These are phyloP conservation scores for Stagonosporopsis vannaccii DNA, from an alignment of 2,329 filamentous ascomycete species.

Conservation along the genomic window DNA sequence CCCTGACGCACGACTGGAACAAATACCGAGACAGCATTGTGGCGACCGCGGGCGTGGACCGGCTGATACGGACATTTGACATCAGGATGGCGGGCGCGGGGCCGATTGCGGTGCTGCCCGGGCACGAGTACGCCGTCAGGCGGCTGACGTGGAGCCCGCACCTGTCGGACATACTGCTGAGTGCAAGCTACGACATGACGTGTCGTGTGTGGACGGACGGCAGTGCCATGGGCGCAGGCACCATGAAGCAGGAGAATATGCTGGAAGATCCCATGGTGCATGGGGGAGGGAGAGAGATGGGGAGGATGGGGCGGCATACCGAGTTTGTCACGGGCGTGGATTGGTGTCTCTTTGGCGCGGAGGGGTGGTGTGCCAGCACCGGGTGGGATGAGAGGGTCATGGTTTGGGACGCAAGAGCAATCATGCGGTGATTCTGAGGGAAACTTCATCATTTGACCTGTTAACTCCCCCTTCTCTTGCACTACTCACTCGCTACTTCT, in stretches of 20 bases:
- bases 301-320: slow-evolving; percentile 89
- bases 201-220: slow-evolving; percentile 92
- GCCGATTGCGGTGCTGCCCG: slow-evolving; percentile 75
- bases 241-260: slow-evolving; percentile 43
- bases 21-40: slow-evolving; percentile 89
- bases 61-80: slow-evolving; percentile 87
- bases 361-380: slow-evolving; percentile 93
- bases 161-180: slow-evolving; percentile 84
- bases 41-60: slow-evolving; percentile 89
- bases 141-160: slow-evolving; percentile 92
- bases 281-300: slow-evolving; percentile 73
- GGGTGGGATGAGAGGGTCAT: slow-evolving; percentile 93
- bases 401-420: slow-evolving; percentile 84
- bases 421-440: slow-evolving; percentile 56
- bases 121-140: slow-evolving; percentile 90
- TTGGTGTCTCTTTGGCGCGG: slow-evolving; percentile 95
- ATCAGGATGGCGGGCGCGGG: slow-evolving; percentile 77
- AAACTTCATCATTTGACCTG: too few species aligned
- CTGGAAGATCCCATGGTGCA: slow-evolving; percentile 49
- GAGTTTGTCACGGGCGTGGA: slow-evolving; percentile 97
- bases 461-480: too few species aligned
- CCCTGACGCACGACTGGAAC: slow-evolving; percentile 98
- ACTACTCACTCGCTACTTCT: neutral
- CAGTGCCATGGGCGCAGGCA: slow-evolving; percentile 56
- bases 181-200: slow-evolving; percentile 97